Evolutionary conservation across 495 filamentous ascomycete genomes (phyloP).

Genomic region (Penicillium canariense): DNA sequence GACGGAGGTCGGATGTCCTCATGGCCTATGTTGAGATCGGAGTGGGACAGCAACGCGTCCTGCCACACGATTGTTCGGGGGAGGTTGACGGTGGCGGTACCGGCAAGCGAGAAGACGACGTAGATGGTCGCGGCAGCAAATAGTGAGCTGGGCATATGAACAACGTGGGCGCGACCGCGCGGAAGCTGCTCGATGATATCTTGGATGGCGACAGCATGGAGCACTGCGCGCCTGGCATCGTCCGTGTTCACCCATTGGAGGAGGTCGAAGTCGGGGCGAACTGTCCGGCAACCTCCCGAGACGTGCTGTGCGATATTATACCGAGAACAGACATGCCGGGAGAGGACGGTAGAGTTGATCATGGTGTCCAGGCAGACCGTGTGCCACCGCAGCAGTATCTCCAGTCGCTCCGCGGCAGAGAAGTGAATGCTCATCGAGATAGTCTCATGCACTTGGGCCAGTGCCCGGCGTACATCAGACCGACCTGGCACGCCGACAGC

Average conservation of each 20-base stretch:
- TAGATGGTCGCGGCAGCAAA: conserved; percentile 47
- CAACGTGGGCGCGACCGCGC: conserved; percentile 45
- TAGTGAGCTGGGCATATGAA: conserved; percentile 47
- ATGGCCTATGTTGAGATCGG: conserved; percentile 34
- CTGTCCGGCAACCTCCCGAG: conserved; percentile 26
- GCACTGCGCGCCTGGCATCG: conserved; percentile 43
- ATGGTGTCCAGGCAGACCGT: conserved; percentile 46
- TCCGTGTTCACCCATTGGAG: conserved; percentile 38
- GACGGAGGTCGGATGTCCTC: conserved; percentile 21
- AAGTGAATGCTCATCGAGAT: conserved; percentile 41
- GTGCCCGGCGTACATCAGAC: conserved; percentile 38
- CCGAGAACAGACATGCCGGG: conserved; percentile 41
- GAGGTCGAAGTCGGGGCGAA: conserved; percentile 35
- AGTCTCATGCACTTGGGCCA: conserved; percentile 43
- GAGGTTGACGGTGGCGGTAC: conserved; percentile 35
- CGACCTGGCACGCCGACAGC: conserved; percentile 43
- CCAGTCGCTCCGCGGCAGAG: conserved; percentile 37
- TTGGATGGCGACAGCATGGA: conserved; percentile 50
- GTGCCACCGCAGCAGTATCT: conserved; percentile 50
- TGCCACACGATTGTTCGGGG: conserved; percentile 46
- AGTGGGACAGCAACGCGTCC: conserved; percentile 36
- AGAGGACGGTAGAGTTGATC: conserved; percentile 43
- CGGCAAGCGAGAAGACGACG: conserved; percentile 40
- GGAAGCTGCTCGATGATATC: conserved; percentile 50
- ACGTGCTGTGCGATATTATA: conserved; percentile 44